A percentile compares a stretch with the other conserved stretches of the same genome.
Conservation (phyloP, 176 grass and related monocot species). For the Oropetium thomaeum region DNA sequence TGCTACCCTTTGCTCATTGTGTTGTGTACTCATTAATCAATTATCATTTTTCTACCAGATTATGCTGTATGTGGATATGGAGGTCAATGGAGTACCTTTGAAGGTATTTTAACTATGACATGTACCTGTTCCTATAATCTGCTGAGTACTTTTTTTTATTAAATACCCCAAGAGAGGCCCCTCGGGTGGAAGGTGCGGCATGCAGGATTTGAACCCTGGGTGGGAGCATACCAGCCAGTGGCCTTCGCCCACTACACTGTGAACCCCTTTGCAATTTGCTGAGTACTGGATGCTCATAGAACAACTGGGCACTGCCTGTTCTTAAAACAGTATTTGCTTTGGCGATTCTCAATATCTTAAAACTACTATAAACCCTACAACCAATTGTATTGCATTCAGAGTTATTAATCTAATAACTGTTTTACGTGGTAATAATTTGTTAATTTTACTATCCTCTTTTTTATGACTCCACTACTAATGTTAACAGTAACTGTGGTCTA, state of each 20-base stretch:
- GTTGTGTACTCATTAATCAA: conserved; percentile 23
- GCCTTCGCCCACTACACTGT: too few relatives aligned
- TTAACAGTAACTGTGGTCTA: not conserved
- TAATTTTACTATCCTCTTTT: conserved; percentile 4
- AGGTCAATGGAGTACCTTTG: conserved; percentile 96
- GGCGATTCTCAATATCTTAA: conserved; percentile 13
- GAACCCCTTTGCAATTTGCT: too few relatives aligned
- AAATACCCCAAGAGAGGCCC: too few relatives aligned
- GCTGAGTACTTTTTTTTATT: too few relatives aligned
- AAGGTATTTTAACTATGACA: conserved; percentile 60
- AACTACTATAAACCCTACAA: conserved; percentile 1
- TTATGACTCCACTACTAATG: conserved; percentile 9
- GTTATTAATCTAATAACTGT: not conserved
- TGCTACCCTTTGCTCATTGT: conserved; percentile 7
- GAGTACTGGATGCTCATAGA: not conserved
- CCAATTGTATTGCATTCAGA: not conserved
- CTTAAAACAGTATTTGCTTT: conserved; percentile 7
- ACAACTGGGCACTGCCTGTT: not conserved
- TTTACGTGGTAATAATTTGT: not conserved
- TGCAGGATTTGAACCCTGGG: too few relatives aligned
- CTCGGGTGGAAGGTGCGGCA: too few relatives aligned
- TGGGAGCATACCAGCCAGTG: too few relatives aligned
- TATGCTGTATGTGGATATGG: conserved; percentile 99
- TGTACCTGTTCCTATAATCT: conserved; percentile 16
- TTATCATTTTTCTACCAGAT: conserved; percentile 47